Conservation (phyloP, 2,329 filamentous ascomycete genomes). For the Aspergillus eucalypticola region DNA sequence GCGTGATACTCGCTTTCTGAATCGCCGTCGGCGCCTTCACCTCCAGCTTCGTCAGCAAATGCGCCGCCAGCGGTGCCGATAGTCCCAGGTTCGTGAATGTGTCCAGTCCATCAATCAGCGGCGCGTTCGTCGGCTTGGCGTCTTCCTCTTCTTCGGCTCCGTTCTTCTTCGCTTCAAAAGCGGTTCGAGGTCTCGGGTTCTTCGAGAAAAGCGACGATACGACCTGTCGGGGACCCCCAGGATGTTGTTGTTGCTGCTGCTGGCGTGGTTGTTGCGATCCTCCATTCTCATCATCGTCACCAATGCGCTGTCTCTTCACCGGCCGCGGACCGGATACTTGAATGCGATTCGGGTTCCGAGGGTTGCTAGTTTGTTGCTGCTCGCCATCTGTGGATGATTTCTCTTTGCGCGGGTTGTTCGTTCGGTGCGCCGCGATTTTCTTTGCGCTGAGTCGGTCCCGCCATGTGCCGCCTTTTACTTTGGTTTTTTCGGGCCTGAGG, state of each 20-base stretch:
- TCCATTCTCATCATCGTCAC: constrained; percentile 30
- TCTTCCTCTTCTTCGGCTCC: constrained; percentile 41
- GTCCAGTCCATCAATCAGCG: constrained; percentile 76
- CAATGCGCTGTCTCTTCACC: constrained; percentile 40
- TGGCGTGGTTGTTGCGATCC: constrained; percentile 15
- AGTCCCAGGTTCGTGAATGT: constrained; percentile 86
- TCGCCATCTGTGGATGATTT: constrained; percentile 15
- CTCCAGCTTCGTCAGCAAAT: constrained; percentile 80
- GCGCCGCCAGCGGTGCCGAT: constrained; percentile 75
- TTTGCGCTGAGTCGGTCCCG: constrained; percentile 81
- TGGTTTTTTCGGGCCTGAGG: constrained; percentile 58
- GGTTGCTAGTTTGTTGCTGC: constrained; percentile 12
- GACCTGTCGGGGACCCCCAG: constrained; percentile 59
- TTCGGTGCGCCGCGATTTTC: constrained; percentile 61
- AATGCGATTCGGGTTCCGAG: constrained; percentile 38
- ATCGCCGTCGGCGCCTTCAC: constrained; percentile 92
- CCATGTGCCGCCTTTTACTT: constrained; percentile 90
- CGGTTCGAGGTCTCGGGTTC: constrained; percentile 74
- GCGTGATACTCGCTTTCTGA: constrained; percentile 82
- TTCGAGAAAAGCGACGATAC: constrained; percentile 91
- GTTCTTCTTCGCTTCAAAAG: constrained; percentile 34
- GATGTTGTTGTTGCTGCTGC: constrained; percentile 35
- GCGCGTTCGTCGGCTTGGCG: constrained; percentile 80
- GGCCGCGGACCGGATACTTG: constrained; percentile 35
- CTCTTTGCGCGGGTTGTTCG: constrained; percentile 37